Base-by-base conservation (phyloP, 768 basidiomycete species). In the Kwoniella dejecticola region DNA sequence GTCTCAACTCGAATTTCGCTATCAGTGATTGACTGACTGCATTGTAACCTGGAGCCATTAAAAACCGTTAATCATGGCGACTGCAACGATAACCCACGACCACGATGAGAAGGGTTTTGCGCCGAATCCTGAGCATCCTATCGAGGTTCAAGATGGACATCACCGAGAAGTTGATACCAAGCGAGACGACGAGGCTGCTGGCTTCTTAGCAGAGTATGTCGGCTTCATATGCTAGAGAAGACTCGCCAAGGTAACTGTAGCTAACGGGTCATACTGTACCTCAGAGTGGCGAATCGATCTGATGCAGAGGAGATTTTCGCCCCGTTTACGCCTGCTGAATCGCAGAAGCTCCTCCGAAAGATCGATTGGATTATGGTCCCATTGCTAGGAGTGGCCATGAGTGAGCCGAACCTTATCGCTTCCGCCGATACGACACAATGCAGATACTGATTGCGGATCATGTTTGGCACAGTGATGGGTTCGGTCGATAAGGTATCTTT, bases 401-500 rank as follows among this genome's bases (percentile, higher is more conserved):
- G 48, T 59, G 26, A 31, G 48, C 52, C 33, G 15, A 15, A 7
- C 7, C 15, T 23, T 38, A n/a, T 41, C 26, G 3, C 12, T 45
- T 11, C n/a, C 12, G n/a, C 19, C 0, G 12, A 23, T 15, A 11
- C 15, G 30, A 52, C 2, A 45, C 15, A 1, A 26, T 3, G 61
- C 44, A 33, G 17, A 50, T 31, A 36, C 6, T 8, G 36, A 38
- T 38, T 38, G 17, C 17, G 8, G 36, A 38, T 38, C 36, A 38
- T 8, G 8, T 42, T 7, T 42, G 6, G 6, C 17, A 30, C 27
- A 64, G 52, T 57, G 52, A 48, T 67, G 57, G 66, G 66, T 26
- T 59, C 64, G 6, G 66, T 70, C 52, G 70, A 70, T 57, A 71
- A 74, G 59, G 63, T 64, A 30, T 58, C 68, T 33, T 57, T 74